A percentile compares a stretch with the other conserved stretches of the same genome.
phyloP scores from a whole-genome alignment of 1,284 basidiomycete species.

The Testicularia cyperi region DNA sequence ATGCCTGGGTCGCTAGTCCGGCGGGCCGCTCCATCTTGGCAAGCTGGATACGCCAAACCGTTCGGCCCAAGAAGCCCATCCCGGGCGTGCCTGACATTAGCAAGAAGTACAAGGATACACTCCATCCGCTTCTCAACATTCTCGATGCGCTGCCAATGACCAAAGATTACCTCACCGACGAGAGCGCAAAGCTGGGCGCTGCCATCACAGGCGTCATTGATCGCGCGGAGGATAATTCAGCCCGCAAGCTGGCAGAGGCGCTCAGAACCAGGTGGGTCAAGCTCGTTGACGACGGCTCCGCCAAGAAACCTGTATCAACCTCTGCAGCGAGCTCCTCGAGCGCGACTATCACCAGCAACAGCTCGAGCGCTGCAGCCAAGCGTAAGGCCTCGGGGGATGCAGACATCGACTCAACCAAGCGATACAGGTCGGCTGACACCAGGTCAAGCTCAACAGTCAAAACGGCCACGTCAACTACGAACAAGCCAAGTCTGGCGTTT shows the following conservation, averaged over 20 bases:
- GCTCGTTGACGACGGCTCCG: conserved; percentile 14
- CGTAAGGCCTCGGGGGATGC: conserved; percentile 12
- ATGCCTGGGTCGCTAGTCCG: conserved; percentile 11
- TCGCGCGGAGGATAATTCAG: conserved; percentile 20
- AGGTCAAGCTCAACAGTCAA: conserved; percentile 6
- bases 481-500: background rate
- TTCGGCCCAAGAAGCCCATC: conserved; percentile 25
- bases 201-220: conserved; percentile 35
- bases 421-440: conserved; percentile 5
- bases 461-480: conserved; percentile 1
- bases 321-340: too few species aligned
- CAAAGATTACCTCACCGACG: conserved; percentile 40
- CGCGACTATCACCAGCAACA: background rate
- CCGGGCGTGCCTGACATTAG: conserved; percentile 29
- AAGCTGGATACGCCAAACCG: conserved; percentile 16
- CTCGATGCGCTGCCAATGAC: conserved; percentile 29
- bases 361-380: conserved; percentile 4
- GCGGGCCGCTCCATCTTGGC: conserved; percentile 26
- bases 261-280: conserved; percentile 42
- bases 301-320: background rate
- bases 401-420: conserved; percentile 4
- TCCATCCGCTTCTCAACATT: conserved; percentile 34
- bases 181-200: conserved; percentile 40
- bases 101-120: conserved; percentile 26
- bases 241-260: conserved; percentile 16